Percentiles rank a stretch among this genome's conserved stretches.
Conservation (phyloP, 352 stramenopile genomes). For the Pythium angustatum region DNA sequence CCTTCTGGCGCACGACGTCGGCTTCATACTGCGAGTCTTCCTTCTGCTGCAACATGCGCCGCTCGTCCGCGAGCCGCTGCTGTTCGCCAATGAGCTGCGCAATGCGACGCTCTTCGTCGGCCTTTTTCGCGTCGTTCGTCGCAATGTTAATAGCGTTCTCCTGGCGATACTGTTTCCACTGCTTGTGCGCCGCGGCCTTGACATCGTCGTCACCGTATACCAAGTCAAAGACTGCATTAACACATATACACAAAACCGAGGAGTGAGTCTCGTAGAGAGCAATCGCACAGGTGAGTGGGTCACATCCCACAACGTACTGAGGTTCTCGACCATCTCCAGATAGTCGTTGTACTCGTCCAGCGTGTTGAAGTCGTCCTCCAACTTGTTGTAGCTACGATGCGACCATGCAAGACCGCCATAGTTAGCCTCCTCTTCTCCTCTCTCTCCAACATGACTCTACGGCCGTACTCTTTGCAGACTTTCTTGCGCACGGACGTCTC, state of each 20-base stretch:
- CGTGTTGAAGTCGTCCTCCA: slow-evolving; percentile 86
- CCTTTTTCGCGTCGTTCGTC: slow-evolving; percentile 85
- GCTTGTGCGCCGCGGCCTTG: slow-evolving; percentile 70
- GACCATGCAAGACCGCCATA: not conserved
- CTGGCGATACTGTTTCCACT: slow-evolving; percentile 85
- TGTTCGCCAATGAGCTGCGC: slow-evolving; percentile 83
- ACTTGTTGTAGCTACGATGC: slow-evolving; percentile 84
- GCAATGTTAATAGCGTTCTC: slow-evolving; percentile 84
- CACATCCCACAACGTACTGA: slow-evolving; percentile 79
- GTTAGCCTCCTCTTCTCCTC: not conserved
- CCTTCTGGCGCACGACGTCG: slow-evolving; percentile 78
- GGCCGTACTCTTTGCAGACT: slow-evolving; percentile 82
- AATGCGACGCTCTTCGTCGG: slow-evolving; percentile 86
- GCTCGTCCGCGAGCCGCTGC: slow-evolving; percentile 75
- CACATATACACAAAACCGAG: no score
- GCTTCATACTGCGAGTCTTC: slow-evolving; percentile 83
- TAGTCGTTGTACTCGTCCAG: slow-evolving; percentile 88
- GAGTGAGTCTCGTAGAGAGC: no score
- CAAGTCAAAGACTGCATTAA: slow-evolving; percentile 85
- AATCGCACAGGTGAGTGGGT: no score
- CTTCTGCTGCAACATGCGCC: slow-evolving; percentile 69
- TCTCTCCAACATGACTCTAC: not conserved
- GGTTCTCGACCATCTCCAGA: slow-evolving; percentile 80
- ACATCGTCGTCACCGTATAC: slow-evolving; percentile 76
- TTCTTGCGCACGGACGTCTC: slow-evolving; percentile 87